Evolutionary conservation across 2,329 filamentous ascomycete species (phyloP).

Genomic region (Penicillium vulpinum): DNA sequence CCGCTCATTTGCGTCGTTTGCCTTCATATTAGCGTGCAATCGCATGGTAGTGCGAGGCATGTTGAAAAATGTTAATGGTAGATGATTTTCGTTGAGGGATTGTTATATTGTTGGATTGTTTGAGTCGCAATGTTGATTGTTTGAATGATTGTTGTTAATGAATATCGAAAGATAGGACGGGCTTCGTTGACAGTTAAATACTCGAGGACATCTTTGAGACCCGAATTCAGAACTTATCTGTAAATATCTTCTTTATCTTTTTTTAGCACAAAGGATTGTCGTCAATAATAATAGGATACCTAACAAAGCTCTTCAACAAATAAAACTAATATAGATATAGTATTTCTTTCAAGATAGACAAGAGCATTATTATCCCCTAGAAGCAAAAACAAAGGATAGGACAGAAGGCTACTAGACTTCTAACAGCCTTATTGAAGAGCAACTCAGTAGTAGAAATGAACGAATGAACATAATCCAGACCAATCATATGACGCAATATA

Average conservation of each 20-base stretch:
- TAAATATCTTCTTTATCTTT: background rate
- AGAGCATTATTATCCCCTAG: background rate
- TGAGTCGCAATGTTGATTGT: background rate
- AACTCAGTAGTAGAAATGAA: background rate
- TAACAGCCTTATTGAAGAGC: background rate
- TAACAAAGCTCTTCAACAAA: background rate
- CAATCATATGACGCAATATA: background rate
- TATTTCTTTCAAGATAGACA: background rate
- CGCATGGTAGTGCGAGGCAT: background rate
- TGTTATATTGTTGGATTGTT: background rate
- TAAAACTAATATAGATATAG: background rate
- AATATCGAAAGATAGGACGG: background rate
- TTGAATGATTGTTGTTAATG: background rate
- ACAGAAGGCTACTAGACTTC: background rate
- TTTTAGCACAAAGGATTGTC: background rate
- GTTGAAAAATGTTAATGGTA: background rate
- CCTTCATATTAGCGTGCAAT: background rate
- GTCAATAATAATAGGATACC: background rate
- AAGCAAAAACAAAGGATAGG: background rate
- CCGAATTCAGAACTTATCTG: background rate
- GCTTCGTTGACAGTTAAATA: background rate
- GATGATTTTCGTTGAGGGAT: background rate
- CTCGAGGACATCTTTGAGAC: background rate
- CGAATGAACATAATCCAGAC: background rate
- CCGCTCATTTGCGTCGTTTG: rapidly evolving